phyloP scores from a whole-genome alignment of 345 rosid species.

The Eucalyptus sideroxylon region DNA sequence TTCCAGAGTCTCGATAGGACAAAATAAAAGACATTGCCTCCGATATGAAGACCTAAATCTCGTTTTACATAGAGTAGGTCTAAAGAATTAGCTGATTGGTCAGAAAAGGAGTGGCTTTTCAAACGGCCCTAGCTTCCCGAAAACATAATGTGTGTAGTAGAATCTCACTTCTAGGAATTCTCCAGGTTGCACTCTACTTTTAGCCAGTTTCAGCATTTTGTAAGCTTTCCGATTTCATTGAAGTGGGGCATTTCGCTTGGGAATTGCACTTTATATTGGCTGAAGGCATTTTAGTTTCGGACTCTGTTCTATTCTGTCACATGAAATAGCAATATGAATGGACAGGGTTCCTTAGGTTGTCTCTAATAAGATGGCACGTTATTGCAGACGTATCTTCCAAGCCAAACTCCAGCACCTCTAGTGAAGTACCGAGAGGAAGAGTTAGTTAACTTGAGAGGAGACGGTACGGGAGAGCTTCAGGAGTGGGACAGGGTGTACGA shows the following conservation, averaged over 20 bases:
- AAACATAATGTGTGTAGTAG: not conserved
- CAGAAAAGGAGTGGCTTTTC: not conserved
- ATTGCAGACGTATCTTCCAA: constrained; percentile 15
- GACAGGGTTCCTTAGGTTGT: not conserved
- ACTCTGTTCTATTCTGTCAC: not conserved
- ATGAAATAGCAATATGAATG: not conserved
- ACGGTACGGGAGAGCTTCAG: constrained; percentile 19
- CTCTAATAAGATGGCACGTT: not conserved
- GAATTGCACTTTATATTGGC: not conserved
- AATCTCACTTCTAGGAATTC: not conserved
- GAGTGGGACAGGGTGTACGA: constrained; percentile 38
- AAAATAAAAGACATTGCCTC: not conserved
- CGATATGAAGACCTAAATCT: not conserved
- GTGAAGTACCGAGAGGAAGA: constrained; percentile 27
- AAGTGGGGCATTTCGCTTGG: not conserved
- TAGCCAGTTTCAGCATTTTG: not conserved
- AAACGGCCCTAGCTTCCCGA: not conserved
- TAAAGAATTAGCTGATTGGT: not conserved
- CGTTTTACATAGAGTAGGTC: not conserved
- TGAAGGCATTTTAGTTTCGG: not conserved
- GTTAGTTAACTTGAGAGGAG: constrained; percentile 18
- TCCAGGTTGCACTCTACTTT: not conserved
- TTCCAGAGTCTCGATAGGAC: not conserved
- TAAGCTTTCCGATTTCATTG: not conserved
- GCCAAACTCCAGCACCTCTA: constrained; percentile 20